Conservation (phyloP, 2,329 filamentous ascomycete species). For the Diaporthe vexans region DNA sequence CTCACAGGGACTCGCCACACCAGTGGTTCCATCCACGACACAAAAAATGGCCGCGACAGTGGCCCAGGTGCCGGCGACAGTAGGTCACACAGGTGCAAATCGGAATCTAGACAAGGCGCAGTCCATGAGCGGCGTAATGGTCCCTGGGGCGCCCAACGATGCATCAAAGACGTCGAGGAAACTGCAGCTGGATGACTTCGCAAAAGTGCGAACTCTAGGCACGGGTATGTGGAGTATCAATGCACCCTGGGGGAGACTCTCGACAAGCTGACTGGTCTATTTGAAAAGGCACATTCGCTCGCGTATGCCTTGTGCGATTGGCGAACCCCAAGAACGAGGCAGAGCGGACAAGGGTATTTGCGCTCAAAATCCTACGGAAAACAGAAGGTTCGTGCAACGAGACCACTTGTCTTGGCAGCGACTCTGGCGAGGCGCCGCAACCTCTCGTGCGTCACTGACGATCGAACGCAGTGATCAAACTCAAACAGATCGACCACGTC, state of each 20-base stretch:
- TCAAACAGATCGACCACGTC: constrained; percentile 90
- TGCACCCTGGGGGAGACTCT: not conserved
- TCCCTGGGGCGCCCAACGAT: constrained; percentile 46
- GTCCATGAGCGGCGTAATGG: constrained; percentile 23
- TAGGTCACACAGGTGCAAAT: constrained; percentile 42
- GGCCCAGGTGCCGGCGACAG: constrained; percentile 46
- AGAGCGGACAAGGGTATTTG: constrained; percentile 78
- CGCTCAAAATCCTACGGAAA: constrained; percentile 84
- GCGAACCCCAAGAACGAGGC: constrained; percentile 61
- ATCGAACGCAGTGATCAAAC: constrained; percentile 73
- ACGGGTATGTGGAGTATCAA: constrained; percentile 68
- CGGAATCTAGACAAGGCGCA: constrained; percentile 38
- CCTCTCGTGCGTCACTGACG: constrained; percentile 12
- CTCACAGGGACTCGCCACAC: not conserved
- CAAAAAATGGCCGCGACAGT: constrained; percentile 52
- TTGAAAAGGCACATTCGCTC: constrained; percentile 79
- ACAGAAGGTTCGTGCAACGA: constrained; percentile 59
- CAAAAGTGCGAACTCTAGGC: constrained; percentile 80
- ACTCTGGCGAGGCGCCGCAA: not conserved
- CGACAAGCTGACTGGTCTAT: constrained; percentile 29
- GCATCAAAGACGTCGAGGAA: constrained; percentile 47
- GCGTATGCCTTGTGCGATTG: constrained; percentile 83
- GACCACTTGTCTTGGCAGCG: constrained; percentile 31
- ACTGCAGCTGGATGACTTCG: constrained; percentile 72
- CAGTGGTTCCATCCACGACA: not conserved